Evolutionary conservation across 129 eudicot species (phyloP).

Genomic region (Pulicaria dysenterica): DNA sequence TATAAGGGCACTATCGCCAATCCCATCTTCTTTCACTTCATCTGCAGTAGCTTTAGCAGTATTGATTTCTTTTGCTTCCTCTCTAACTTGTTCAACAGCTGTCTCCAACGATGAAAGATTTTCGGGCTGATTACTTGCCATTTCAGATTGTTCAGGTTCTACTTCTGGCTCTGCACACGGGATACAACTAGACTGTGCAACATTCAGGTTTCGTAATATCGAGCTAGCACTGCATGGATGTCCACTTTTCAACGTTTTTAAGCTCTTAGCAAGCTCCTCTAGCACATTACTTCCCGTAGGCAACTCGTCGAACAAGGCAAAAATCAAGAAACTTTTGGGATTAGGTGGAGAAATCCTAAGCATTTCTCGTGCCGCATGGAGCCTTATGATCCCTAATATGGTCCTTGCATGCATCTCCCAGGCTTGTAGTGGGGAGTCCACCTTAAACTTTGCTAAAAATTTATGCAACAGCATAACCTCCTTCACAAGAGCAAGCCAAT

Average conservation of each 20-base stretch:
- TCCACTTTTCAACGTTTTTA: conserved; percentile 45
- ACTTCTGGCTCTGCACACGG: conserved; percentile 32
- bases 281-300: conserved; percentile 83
- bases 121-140: conserved; percentile 40
- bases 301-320: conserved; percentile 64
- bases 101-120: conserved; percentile 54
- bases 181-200: conserved; percentile 40
- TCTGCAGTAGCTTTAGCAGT: conserved; percentile 71
- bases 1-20: conserved; percentile 61
- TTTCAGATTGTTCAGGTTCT: conserved; percentile 25
- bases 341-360: conserved; percentile 80
- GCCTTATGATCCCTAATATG: conserved; percentile 76
- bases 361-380: conserved; percentile 94
- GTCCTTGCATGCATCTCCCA: conserved; percentile 94
- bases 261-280: conserved; percentile 62
- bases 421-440: conserved; percentile 48
- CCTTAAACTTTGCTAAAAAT: conserved; percentile 52
- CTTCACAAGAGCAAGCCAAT: conserved; percentile 84
- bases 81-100: conserved; percentile 65
- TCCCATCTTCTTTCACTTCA: conserved; percentile 74
- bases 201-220: conserved; percentile 63
- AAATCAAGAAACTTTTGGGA: conserved; percentile 73
- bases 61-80: conserved; percentile 66
- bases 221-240: conserved; percentile 86
- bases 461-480: conserved; percentile 66